Base-by-base conservation (phyloP, 2,329 filamentous ascomycete genomes). In the Rhexocercosporidium sp. region DNA sequence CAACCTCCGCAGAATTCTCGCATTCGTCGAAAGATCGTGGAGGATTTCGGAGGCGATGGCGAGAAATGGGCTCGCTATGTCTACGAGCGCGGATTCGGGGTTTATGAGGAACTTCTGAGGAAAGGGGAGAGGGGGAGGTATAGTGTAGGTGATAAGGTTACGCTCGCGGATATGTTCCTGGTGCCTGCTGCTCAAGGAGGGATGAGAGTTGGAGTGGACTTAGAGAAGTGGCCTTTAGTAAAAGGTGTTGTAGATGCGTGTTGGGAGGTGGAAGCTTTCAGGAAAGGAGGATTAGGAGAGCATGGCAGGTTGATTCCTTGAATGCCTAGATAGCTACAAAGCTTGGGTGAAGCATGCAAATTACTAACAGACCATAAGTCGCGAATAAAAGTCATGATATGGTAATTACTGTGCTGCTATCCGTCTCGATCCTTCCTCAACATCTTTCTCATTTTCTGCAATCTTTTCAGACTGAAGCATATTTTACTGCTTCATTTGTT, bases 161-260 rank as follows among this genome's bases (percentile, higher is more conserved):
- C 83, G 0, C 67, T 90, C 70, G 88, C 88, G 1, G 88, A 90
- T 77, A 81, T 84, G 27, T 86, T 83, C 70, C 75, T 90, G 22
- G 75, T 88, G 60, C 87, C 87, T 5, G 86, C 86, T 0, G 80
- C 85, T 29, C 87, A 86, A 82, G 84, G 83, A 12, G 87, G 87
- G 0, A 77, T 85, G 76, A 78, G 85, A 25, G 84, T 84, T 63
- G 84, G 82, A 0, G 81, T 90, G 27, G 82, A 87, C 65, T 56
- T 89, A 57, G 72, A 72, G 16, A 64, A 72, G 20, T 88, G 83
- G 70, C 85, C 85, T 1, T 80, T 79, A 0, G 77, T 88, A 6
- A 75, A 75, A 57, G 78, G 73, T 59, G 76, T 90, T 53, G 81
- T 80, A 59, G 79, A 79, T 57, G 79, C 79, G 56, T 68, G 89